Evolutionary conservation across 371 early-diverging fungal species (phyloP).

Genomic region (Umbelopsis sp.): DNA sequence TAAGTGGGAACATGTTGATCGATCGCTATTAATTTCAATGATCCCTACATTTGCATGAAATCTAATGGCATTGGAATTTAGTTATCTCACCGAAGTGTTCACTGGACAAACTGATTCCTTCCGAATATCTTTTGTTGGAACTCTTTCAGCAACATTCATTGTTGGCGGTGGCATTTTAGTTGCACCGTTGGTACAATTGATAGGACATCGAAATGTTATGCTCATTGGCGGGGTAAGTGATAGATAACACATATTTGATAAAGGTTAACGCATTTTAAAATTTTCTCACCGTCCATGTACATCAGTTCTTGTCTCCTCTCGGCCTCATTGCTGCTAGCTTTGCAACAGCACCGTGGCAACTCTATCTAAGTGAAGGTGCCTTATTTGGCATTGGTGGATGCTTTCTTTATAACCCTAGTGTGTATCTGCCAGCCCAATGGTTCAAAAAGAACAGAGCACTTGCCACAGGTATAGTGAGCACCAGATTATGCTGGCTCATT

Average conservation of each 20-base stretch:
- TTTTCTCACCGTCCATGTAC: not conserved
- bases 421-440: slow-evolving; percentile 61
- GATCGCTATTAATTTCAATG: not conserved
- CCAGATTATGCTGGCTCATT: not conserved
- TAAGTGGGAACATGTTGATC: not conserved
- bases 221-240: slow-evolving; percentile 32
- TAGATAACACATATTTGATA: not conserved
- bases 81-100: slow-evolving; percentile 23
- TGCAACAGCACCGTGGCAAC: slow-evolving; percentile 37
- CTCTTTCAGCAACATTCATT: slow-evolving; percentile 30
- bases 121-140: slow-evolving; percentile 37
- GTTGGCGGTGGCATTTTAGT: slow-evolving; percentile 47
- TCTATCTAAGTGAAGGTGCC: slow-evolving; percentile 56
- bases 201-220: slow-evolving; percentile 47
- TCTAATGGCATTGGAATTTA: not conserved
- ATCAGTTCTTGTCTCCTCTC: slow-evolving; percentile 28
- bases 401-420: slow-evolving; percentile 49
- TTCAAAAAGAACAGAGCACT: slow-evolving; percentile 60
- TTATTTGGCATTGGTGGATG: slow-evolving; percentile 40
- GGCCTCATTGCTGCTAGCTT: slow-evolving; percentile 48
- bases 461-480: slow-evolving; percentile 53
- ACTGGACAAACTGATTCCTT: not conserved
- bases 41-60: too few relatives aligned
- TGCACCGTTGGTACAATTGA: slow-evolving; percentile 48
- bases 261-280: not conserved